Base-by-base conservation (phyloP, 257 asterid species). In the Anisodus tanguticus region DNA sequence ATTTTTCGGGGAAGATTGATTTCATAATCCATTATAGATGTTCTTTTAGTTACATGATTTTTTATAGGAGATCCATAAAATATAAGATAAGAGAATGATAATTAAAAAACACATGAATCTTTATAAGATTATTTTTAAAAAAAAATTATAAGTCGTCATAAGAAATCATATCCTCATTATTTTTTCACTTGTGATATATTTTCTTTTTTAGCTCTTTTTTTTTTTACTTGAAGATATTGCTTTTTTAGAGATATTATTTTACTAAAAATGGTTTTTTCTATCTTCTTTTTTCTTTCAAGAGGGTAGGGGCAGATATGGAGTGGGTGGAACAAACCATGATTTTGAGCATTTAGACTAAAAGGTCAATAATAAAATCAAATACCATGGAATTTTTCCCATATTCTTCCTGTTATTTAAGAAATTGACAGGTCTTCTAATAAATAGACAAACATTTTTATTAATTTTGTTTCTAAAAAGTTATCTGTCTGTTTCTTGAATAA, bases 381-480 rank as follows among this genome's bases (percentile, higher is more conserved):
- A 5, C 8, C 19, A 22, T 76, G 62, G 22, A 76, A 72, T 3
- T 76, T 22, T 22, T 76, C 26, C 43, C 17, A 76, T 45, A 72
- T 19, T 72, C 39, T 72, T 47, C 59, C 4, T 9, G 22, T 76
- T 49, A 49, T 49, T 49, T 22, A 49, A 70, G 78, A 74, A 76
- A 51, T 22, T 49, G 81, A 76, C 63, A 22, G 15, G n/a, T 76
- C 43, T 49, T 76, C 81, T 76, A 4, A 12, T 74, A 74, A 74
- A 74, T 74, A 72, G 58, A 43, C 80, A 72, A n/a, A 3, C 54
- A 9, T 70, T 4, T 19, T 6, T 31, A 22, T 22, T 22, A 22
- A 22, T 3, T 17, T 71, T 71, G 26, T 17, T 43, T 17, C 39
- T 49, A 45, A 72, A 12, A 70, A 4, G 15, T 45, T n/a, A 72